phyloP scores from a whole-genome alignment of 2,329 filamentous ascomycete genomes.

The Canariomyces notabilis region DNA sequence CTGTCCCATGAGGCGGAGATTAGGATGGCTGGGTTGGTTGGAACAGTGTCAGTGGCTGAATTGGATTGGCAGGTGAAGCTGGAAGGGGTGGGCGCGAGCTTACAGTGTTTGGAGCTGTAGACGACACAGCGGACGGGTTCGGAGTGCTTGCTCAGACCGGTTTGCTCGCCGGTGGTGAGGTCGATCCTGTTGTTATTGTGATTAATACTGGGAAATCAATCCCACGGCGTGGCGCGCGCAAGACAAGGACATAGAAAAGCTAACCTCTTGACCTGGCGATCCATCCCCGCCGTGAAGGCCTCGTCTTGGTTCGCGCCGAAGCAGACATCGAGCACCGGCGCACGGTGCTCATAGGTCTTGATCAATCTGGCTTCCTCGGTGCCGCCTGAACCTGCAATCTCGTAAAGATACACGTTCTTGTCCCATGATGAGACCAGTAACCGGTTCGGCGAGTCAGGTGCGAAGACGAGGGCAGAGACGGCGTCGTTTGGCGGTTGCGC shows the following conservation, averaged over 20 bases:
- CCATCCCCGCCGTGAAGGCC: conserved; percentile 80
- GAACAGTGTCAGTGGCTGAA: background rate
- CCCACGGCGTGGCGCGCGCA: background rate
- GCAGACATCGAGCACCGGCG: conserved; percentile 85
- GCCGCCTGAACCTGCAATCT: conserved; percentile 57
- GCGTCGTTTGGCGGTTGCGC: conserved; percentile 77
- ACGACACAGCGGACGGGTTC: conserved; percentile 78
- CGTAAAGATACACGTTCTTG: conserved; percentile 84
- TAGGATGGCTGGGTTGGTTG: conserved; percentile 53
- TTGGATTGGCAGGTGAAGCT: background rate
- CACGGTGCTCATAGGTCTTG: conserved; percentile 71
- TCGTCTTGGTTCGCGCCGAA: conserved; percentile 79
- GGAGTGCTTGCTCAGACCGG: conserved; percentile 70
- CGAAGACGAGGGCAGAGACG: conserved; percentile 82
- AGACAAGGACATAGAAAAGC: conserved; percentile 16
- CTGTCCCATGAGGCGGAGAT: conserved; percentile 92
- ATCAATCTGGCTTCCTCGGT: conserved; percentile 60
- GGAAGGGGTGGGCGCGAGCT: conserved; percentile 24
- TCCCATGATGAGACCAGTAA: conserved; percentile 96
- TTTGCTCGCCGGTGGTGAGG: conserved; percentile 66
- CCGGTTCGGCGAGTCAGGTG: conserved; percentile 65
- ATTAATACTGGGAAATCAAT: background rate
- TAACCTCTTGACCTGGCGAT: conserved; percentile 77
- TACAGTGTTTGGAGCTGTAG: conserved; percentile 69
- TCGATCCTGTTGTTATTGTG: conserved; percentile 47